These are phyloP conservation scores for Agastache rugosa DNA, from an alignment of 257 asterid genomes.

Conservation along the genomic window DNA sequence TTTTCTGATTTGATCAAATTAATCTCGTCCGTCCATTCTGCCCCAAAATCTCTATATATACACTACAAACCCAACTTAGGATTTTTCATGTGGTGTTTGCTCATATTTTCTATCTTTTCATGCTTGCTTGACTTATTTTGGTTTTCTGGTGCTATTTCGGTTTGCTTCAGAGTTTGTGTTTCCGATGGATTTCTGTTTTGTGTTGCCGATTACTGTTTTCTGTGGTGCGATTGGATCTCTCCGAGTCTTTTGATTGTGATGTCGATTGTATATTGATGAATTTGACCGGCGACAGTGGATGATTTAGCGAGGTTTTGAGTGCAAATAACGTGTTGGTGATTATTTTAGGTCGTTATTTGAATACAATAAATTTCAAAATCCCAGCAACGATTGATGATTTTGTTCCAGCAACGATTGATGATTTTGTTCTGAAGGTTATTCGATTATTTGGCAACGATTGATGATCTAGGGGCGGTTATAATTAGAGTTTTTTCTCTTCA, in stretches of 20 bases:
- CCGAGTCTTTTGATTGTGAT: background rate
- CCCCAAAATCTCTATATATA: background rate
- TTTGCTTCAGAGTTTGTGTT: background rate
- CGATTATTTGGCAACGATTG: background rate
- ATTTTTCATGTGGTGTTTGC: background rate
- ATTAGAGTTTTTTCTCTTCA: background rate
- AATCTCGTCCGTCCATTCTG: conserved; percentile 28
- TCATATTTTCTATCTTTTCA: background rate
- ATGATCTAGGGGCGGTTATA: background rate
- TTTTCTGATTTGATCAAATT: background rate
- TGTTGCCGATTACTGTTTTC: background rate
- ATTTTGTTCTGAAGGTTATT: background rate
- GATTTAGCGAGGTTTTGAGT: background rate
- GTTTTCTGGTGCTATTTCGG: background rate
- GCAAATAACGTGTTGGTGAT: background rate
- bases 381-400: no score
- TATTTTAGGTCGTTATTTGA: background rate
- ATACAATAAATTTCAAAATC: no score
- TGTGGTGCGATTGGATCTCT: background rate
- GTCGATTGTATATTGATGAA: background rate
- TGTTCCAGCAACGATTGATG: no score
- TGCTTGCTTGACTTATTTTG: background rate
- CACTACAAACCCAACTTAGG: no score
- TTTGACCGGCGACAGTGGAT: background rate
- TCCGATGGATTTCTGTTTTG: background rate